phyloP scores from a whole-genome alignment of 2,329 filamentous ascomycete genomes.

The Periglandula ipomoeae region DNA sequence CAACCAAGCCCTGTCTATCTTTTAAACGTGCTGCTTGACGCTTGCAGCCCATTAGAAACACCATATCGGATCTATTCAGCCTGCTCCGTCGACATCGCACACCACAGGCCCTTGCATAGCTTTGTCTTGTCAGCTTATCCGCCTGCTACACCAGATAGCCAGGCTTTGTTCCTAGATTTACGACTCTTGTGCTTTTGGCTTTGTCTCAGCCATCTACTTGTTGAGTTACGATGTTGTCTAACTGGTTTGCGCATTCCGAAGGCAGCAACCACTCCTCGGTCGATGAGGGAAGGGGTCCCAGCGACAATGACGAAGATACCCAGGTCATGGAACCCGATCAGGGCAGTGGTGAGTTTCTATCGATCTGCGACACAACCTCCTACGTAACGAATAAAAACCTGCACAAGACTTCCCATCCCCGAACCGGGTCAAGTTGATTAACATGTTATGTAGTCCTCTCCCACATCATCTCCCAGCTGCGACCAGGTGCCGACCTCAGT shows the following conservation, averaged over 20 bases:
- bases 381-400: neutral
- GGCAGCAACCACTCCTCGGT: conserved; percentile 44
- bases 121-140: neutral
- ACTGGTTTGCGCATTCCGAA: conserved; percentile 31
- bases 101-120: neutral
- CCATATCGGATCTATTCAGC: neutral
- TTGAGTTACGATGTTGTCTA: conserved; percentile 29
- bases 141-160: neutral
- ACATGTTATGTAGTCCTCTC: conserved; percentile 58
- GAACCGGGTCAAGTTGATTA: neutral
- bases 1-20: neutral
- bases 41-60: neutral
- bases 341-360: conserved; percentile 66
- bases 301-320: conserved; percentile 56
- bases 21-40: neutral
- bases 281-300: conserved; percentile 38
- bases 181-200: neutral
- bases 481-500: conserved; percentile 89
- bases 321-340: conserved; percentile 82
- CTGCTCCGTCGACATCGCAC: neutral
- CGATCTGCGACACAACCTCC: neutral
- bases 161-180: neutral
- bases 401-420: neutral
- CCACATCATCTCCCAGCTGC: conserved; percentile 94
- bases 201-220: conserved; percentile 10